Evolutionary conservation across 208 protist genomes (phyloP), one percentile per base, ranked within the genome.

Genomic region (Leishmania aethiopica): DNA sequence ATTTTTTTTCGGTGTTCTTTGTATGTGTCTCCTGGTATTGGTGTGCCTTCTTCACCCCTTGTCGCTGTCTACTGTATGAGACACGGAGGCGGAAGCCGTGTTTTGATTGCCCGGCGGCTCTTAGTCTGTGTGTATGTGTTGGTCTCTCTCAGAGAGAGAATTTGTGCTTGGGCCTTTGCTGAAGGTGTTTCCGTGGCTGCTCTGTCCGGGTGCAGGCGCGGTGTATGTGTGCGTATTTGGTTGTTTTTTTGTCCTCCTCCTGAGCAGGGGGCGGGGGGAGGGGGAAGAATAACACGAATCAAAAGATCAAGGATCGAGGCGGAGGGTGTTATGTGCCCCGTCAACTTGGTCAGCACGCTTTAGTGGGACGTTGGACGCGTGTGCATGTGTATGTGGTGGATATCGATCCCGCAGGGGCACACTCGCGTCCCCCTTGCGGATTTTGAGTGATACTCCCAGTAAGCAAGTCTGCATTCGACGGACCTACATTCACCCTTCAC

Each of bases 161-260:
- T 40, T 13, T 25, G 72, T 57, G 72, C 40, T 8, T 55, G 47
- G n/a, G 42, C 45, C n/a, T 77, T 77, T 55, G 45, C 19, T 57
- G 51, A 11, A 40, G 11, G 72, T n/a, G 72, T 62, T 32, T 77
- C 19, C 32, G 40, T 53, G 42, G 70, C 11, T 53, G 70, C 45
- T 74, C n/a, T 55, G 42, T 53, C 45, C 11, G 45, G 17, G 70
- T 74, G 45, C 40, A 55, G 70, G 25, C 11, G 45, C 37, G 70
- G 51, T 77, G 25, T 3, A 45, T 76, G n/a, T 28, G 72, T 47
- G 72, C 51, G n/a, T 77, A 3, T 17, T 79, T 64, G 55, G 13
- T 53, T 32, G 10, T 57, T 88, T 79, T 79, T 81, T 80, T 72
- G 25, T 66, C 37, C 40, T 55, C 15, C 42, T 45, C 42, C n/a